Conservation (phyloP, 495 filamentous ascomycete species). For the Talaromyces thailandensis region DNA sequence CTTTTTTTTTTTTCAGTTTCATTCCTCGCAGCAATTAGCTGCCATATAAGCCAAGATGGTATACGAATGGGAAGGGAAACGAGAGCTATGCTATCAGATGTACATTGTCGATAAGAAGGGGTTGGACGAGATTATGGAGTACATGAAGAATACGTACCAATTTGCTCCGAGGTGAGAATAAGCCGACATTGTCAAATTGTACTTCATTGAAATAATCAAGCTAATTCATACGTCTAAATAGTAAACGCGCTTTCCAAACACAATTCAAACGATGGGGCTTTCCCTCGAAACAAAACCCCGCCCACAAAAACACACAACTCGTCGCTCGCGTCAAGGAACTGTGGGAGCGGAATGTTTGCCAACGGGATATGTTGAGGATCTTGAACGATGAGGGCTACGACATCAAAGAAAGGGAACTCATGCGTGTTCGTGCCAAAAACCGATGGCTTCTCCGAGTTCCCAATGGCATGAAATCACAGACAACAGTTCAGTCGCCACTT, state of each 20-base stretch:
- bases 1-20: background rate
- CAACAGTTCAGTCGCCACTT: constrained; percentile 11
- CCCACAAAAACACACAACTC: constrained; percentile 56
- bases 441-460: constrained; percentile 54
- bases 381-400: constrained; percentile 63
- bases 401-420: constrained; percentile 60
- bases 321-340: constrained; percentile 62
- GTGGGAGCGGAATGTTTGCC: constrained; percentile 62
- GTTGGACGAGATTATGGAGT: constrained; percentile 59
- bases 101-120: constrained; percentile 66
- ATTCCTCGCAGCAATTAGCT: background rate
- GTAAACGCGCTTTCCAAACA: constrained; percentile 63
- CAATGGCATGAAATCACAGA: constrained; percentile 43
- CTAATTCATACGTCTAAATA: constrained; percentile 16
- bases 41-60: constrained; percentile 39
- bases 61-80: constrained; percentile 67
- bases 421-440: constrained; percentile 55
- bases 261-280: constrained; percentile 75
- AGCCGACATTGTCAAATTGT: background rate
- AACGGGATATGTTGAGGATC: constrained; percentile 63
- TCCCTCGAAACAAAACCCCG: constrained; percentile 60
- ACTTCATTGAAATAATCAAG: background rate
- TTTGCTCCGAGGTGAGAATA: constrained; percentile 54
- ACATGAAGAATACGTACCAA: constrained; percentile 48
- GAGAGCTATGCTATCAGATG: constrained; percentile 57